Evolutionary conservation across 257 asterid species (phyloP).

Genomic region (Nicotiana undulata): DNA sequence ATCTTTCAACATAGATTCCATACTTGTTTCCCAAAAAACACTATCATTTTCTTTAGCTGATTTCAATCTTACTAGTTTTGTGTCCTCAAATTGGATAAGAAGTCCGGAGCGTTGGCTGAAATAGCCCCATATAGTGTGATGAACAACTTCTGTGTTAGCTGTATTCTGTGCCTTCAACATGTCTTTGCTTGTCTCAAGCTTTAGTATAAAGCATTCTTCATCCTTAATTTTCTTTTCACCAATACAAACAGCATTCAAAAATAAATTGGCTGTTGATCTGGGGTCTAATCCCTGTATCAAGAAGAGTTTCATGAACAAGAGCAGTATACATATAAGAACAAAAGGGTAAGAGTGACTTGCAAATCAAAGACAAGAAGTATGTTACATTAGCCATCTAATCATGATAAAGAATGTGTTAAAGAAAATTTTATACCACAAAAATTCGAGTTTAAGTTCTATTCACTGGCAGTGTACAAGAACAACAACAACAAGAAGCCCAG

Average conservation of each 20-base stretch:
- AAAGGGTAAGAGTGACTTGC: neutral
- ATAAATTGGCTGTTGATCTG: conserved; percentile 79
- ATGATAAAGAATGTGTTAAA: neutral
- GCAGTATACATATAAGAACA: neutral
- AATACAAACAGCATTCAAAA: conserved; percentile 60
- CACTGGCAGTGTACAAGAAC: neutral
- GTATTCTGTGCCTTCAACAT: conserved; percentile 66
- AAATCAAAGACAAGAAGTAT: neutral
- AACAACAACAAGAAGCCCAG: too few relatives aligned
- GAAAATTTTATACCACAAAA: neutral
- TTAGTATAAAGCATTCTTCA: conserved; percentile 71
- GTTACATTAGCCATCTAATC: neutral
- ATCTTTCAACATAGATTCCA: conserved; percentile 60
- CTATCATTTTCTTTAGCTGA: conserved; percentile 33
- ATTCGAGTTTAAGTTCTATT: neutral
- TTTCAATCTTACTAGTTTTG: conserved; percentile 67
- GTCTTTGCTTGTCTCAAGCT: conserved; percentile 50
- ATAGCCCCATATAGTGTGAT: conserved; percentile 88
- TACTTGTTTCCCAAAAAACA: conserved; percentile 73
- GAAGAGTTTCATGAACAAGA: neutral
- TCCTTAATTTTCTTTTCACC: conserved; percentile 59
- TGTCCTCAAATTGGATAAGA: conserved; percentile 64
- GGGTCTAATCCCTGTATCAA: conserved; percentile 74
- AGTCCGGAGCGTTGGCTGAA: conserved; percentile 83
- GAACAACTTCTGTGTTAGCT: conserved; percentile 52